phyloP scores from a whole-genome alignment of 1,139 yeast genomes.

The Suhomyces kunorum region DNA sequence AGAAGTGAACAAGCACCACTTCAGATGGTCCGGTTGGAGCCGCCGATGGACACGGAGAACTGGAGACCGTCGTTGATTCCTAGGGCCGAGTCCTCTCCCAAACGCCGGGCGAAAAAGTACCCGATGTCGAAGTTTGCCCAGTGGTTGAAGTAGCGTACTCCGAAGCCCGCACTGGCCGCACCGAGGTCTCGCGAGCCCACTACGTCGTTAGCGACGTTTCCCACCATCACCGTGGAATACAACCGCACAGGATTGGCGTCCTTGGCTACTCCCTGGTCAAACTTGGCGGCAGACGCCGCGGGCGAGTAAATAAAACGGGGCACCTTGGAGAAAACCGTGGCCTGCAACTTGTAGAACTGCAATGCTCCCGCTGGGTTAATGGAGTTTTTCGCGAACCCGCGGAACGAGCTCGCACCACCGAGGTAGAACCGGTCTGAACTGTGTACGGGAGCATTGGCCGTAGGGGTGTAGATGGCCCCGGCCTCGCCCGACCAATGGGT shows the following conservation, averaged over 20 bases:
- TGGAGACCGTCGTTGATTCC: slow-evolving; percentile 51
- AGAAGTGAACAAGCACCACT: background rate
- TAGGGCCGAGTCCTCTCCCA: slow-evolving; percentile 21
- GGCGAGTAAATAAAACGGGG: slow-evolving; percentile 34
- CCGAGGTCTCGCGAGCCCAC: slow-evolving; percentile 23
- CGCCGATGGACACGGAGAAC: slow-evolving; percentile 49
- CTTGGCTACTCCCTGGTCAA: slow-evolving; percentile 18
- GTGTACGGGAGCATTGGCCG: slow-evolving; percentile 35
- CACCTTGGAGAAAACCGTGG: slow-evolving; percentile 38
- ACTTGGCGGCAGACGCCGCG: slow-evolving; percentile 16
- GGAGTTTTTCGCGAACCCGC: slow-evolving; percentile 43
- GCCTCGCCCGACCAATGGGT: slow-evolving; percentile 34
- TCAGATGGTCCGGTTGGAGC: slow-evolving; percentile 27
- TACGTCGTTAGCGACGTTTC: slow-evolving; percentile 36
- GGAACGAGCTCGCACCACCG: slow-evolving; percentile 43
- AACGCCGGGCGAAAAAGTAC: slow-evolving; percentile 41
- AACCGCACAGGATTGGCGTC: slow-evolving; percentile 46
- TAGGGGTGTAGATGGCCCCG: slow-evolving; percentile 38
- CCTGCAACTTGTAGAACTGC: slow-evolving; percentile 39
- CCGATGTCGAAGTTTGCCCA: slow-evolving; percentile 53
- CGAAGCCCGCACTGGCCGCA: slow-evolving; percentile 44
- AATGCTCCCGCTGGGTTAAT: slow-evolving; percentile 43
- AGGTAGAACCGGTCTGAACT: slow-evolving; percentile 51
- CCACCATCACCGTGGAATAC: slow-evolving; percentile 38
- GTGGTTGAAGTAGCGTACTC: slow-evolving; percentile 42